phyloP scores from a whole-genome alignment of 371 early-diverging fungal species.

The Funneliformis caledonium region DNA sequence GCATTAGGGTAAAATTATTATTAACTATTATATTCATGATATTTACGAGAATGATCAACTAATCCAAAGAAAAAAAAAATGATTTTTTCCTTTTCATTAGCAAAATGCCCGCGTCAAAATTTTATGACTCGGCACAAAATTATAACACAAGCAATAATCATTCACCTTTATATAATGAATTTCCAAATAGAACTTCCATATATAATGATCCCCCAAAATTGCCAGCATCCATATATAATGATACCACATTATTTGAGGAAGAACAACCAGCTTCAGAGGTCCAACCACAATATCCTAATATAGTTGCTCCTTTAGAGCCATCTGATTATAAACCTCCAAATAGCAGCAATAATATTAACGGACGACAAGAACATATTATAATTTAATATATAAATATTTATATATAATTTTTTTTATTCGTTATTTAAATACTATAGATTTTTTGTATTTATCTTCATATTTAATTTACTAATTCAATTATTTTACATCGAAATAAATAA shows the following conservation, averaged over 20 bases:
- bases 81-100: not conserved
- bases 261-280: not conserved
- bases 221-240: conserved; percentile 6
- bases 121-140: not conserved
- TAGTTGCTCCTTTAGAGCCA: conserved; percentile 5
- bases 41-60: not conserved
- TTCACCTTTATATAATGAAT: not conserved
- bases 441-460: too few relatives aligned
- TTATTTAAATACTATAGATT: too few relatives aligned
- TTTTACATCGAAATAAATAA: too few relatives aligned
- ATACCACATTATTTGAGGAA: conserved; percentile 1
- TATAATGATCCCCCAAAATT: not conserved
- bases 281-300: conserved; percentile 5
- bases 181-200: not conserved
- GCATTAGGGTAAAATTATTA: conserved; percentile 15
- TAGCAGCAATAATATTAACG: not conserved
- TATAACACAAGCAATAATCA: not conserved
- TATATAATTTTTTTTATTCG: too few relatives aligned
- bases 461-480: too few relatives aligned
- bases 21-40: not conserved
- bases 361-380: not conserved
- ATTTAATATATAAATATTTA: conserved; percentile 1
- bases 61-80: not conserved
- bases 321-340: not conserved
- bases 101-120: not conserved